Base-by-base conservation (phyloP, 1,284 basidiomycete genomes). In the Ustilago vetiveriae region DNA sequence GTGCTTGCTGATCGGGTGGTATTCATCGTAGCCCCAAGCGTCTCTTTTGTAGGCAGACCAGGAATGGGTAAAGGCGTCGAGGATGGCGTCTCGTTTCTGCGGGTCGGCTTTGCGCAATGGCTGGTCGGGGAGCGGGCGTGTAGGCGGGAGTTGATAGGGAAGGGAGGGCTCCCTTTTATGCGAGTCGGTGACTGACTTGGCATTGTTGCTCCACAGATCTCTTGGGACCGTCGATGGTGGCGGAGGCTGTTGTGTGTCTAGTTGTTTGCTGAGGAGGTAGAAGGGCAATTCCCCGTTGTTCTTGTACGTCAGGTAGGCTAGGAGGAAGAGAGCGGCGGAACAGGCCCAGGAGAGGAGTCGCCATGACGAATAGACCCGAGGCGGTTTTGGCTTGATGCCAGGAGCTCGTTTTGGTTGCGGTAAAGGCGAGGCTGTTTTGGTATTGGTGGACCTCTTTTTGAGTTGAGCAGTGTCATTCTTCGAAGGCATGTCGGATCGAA, bases 11-110 rank as follows among this genome's bases (percentile, higher is more conserved):
- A 81, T 64, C 1, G 80, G 80, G 36, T 82, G 80, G 36, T 77
- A 81, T 48, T 82, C 80, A 58, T 82, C 80, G 29, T 56, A 62
- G n/a, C 75, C 79, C 75, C 77, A 82, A 1, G 79, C 80, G 48
- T 82, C 68, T 22, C 56, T 49, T 27, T 49, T 63, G 53, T 82
- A 82, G 3, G 78, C 78, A 1, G 52, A 51, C 80, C 80, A 82
- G 2, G 77, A 79, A 21, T 76, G 55, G n/a, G 52, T 43, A 53
- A 82, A 81, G 8, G 80, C 80, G 3, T 49, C 66, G 1, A 58
- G 43, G 17, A 82, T 51, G n/a, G 77, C 79, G 7, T 50, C 55
- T 14, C 52, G 65, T 42, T 59, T 70, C 9, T 45, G 42, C 3
- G 24, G 16, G 41, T 80, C 79, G 3, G 72, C 77, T 30, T 19